Evolutionary conservation across 805 yeast genomes (phyloP).

Genomic region (Danielozyma ontarioensis): DNA sequence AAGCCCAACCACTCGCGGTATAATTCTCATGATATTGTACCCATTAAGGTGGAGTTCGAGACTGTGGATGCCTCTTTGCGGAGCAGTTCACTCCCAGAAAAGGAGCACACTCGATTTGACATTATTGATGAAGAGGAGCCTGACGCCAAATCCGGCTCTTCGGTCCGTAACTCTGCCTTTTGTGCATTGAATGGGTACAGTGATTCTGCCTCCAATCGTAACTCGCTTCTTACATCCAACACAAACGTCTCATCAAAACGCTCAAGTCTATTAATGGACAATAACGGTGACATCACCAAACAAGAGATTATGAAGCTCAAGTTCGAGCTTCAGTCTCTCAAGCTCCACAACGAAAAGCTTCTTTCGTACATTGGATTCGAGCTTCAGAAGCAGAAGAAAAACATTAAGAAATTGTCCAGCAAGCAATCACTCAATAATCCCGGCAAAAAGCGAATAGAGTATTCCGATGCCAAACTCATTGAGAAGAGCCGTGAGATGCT

Average conservation of each 20-base stretch:
- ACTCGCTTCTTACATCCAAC: slow-evolving; percentile 6
- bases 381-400: slow-evolving; percentile 43
- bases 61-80: slow-evolving; percentile 11
- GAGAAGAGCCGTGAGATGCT: slow-evolving; percentile 43
- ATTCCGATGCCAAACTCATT: slow-evolving; percentile 51
- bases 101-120: slow-evolving; percentile 8
- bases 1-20: slow-evolving; percentile 34
- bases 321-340: slow-evolving; percentile 50
- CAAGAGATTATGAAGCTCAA: slow-evolving; percentile 48
- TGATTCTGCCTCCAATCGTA: slow-evolving; percentile 7
- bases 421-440: slow-evolving; percentile 27
- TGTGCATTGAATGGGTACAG: slow-evolving; percentile 24
- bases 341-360: slow-evolving; percentile 51
- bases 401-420: slow-evolving; percentile 34
- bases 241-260: slow-evolving; percentile 27
- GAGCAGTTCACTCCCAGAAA: slow-evolving; percentile 26
- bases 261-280: slow-evolving; percentile 23
- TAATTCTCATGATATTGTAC: slow-evolving; percentile 39
- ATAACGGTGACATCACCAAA: slow-evolving; percentile 24
- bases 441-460: slow-evolving; percentile 27
- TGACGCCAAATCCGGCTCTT: slow-evolving; percentile 1
- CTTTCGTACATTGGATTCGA: slow-evolving; percentile 55
- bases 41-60: slow-evolving; percentile 41
- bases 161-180: slow-evolving; percentile 21
- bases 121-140: slow-evolving; percentile 8